phyloP scores from a whole-genome alignment of 176 grass and related monocot species.

The Carex kokanica region DNA sequence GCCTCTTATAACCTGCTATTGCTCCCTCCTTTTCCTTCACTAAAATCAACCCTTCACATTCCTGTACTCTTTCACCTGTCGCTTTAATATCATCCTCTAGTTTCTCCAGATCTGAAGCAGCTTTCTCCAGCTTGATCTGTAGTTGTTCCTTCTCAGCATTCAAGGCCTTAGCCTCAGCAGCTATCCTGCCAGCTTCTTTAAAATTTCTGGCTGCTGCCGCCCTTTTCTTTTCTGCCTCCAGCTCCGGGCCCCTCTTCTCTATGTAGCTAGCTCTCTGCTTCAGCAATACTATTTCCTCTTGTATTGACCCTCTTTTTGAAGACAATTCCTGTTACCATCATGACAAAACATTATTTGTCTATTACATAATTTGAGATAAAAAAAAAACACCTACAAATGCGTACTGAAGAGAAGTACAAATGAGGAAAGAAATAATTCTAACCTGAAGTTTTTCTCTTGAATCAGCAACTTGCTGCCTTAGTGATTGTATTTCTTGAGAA shows the following conservation, averaged over 20 bases:
- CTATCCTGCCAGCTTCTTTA: slow-evolving; percentile 84
- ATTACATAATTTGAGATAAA: slow-evolving; percentile 15
- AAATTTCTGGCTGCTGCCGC: slow-evolving; percentile 92
- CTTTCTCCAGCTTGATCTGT: slow-evolving; percentile 55
- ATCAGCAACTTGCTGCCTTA: slow-evolving; percentile 75
- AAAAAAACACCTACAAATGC: background rate
- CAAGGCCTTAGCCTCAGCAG: slow-evolving; percentile 77
- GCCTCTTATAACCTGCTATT: slow-evolving; percentile 71
- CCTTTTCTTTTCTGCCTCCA: slow-evolving; percentile 97
- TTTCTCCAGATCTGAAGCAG: slow-evolving; percentile 50
- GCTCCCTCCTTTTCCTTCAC: slow-evolving; percentile 84
- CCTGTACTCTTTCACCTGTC: slow-evolving; percentile 61
- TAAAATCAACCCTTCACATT: slow-evolving; percentile 69
- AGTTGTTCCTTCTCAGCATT: slow-evolving; percentile 82
- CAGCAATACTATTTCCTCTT: slow-evolving; percentile 67
- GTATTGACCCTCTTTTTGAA: slow-evolving; percentile 60
- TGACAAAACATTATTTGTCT: slow-evolving; percentile 27
- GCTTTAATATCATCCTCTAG: slow-evolving; percentile 68
- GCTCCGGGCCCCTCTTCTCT: slow-evolving; percentile 77
- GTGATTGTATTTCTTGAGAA: slow-evolving; percentile 66
- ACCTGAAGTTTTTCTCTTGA: slow-evolving; percentile 90
- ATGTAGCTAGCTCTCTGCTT: slow-evolving; percentile 83
- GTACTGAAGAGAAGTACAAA: slow-evolving; percentile 5
- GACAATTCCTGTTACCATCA: slow-evolving; percentile 61
- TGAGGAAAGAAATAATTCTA: slow-evolving; percentile 8